A percentile compares a stretch with the other conserved stretches of the same genome.
These are phyloP conservation scores for Phascolomyces articulosus DNA, from an alignment of 371 early-diverging fungal species.

Conservation along the genomic window DNA sequence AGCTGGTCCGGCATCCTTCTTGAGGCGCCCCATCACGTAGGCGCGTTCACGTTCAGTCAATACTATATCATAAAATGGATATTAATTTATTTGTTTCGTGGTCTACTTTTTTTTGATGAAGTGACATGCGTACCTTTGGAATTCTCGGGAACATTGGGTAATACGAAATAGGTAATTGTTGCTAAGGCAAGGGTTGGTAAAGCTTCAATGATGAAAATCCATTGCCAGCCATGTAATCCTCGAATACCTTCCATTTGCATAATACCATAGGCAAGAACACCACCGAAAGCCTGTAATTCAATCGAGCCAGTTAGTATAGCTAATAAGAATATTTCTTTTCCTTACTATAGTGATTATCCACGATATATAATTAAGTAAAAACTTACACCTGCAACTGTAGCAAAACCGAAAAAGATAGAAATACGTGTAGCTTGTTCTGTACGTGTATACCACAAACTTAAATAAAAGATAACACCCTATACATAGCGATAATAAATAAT, in stretches of 20 bases:
- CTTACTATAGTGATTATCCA: no score
- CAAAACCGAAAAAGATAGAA: slow-evolving; percentile 66
- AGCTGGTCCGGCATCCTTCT: slow-evolving; percentile 62
- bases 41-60: slow-evolving; percentile 59
- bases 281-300: slow-evolving; percentile 50
- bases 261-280: slow-evolving; percentile 60
- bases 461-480: slow-evolving; percentile 45
- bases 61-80: slow-evolving; percentile 27
- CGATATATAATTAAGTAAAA: no score
- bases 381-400: slow-evolving; percentile 71
- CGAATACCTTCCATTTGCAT: slow-evolving; percentile 58
- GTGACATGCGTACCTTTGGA: slow-evolving; percentile 57
- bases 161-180: slow-evolving; percentile 54
- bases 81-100: no score
- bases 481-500: not conserved
- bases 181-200: slow-evolving; percentile 68
- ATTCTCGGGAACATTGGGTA: slow-evolving; percentile 75
- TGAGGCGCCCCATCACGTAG: slow-evolving; percentile 57
- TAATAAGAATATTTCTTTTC: no score
- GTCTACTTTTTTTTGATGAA: no score
- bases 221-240: slow-evolving; percentile 61
- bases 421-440: slow-evolving; percentile 73
- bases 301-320: not conserved
- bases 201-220: slow-evolving; percentile 80
- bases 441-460: slow-evolving; percentile 51